These are phyloP conservation scores for Ceratocystis huliohia DNA, from an alignment of 2,329 filamentous ascomycete species.

Conservation along the genomic window DNA sequence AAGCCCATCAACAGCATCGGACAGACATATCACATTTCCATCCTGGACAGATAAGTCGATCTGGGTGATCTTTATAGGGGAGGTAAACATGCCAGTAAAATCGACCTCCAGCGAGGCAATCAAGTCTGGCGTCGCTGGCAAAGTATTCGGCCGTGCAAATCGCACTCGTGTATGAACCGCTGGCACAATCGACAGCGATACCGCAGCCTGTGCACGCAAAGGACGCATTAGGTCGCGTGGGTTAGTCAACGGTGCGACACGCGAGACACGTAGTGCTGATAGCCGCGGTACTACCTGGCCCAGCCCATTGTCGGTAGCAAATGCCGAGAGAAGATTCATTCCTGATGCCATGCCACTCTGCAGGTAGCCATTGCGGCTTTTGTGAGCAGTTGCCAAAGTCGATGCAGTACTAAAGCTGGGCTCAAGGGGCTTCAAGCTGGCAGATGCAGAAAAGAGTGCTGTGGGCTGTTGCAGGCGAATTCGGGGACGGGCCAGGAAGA, in stretches of 20 bases:
- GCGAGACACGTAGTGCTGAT: slow-evolving; percentile 61
- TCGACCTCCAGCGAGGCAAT: slow-evolving; percentile 63
- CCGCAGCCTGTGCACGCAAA: slow-evolving; percentile 49
- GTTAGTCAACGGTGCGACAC: slow-evolving; percentile 55
- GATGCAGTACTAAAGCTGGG: neutral
- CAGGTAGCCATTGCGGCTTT: slow-evolving; percentile 39
- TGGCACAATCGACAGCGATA: slow-evolving; percentile 52
- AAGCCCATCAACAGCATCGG: slow-evolving; percentile 34
- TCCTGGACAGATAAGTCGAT: slow-evolving; percentile 46
- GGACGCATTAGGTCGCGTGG: slow-evolving; percentile 49
- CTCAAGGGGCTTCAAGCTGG: slow-evolving; percentile 43
- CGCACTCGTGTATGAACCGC: slow-evolving; percentile 60
- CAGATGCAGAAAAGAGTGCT: slow-evolving; percentile 51
- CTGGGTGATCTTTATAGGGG: slow-evolving; percentile 48
- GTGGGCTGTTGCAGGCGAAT: slow-evolving; percentile 54
- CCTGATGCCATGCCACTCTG: slow-evolving; percentile 55
- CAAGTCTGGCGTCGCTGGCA: slow-evolving; percentile 46
- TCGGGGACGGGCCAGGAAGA: slow-evolving; percentile 46
- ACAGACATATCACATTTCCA: slow-evolving; percentile 34
- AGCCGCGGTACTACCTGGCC: slow-evolving; percentile 51
- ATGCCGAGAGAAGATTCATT: slow-evolving; percentile 65
- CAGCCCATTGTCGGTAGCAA: slow-evolving; percentile 52
- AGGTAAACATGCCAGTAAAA: slow-evolving; percentile 57
- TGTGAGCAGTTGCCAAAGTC: slow-evolving; percentile 11
- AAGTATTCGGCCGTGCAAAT: slow-evolving; percentile 51